These are phyloP conservation scores for Luzula sylvatica DNA, from an alignment of 176 grass and related monocot species.

Conservation along the genomic window DNA sequence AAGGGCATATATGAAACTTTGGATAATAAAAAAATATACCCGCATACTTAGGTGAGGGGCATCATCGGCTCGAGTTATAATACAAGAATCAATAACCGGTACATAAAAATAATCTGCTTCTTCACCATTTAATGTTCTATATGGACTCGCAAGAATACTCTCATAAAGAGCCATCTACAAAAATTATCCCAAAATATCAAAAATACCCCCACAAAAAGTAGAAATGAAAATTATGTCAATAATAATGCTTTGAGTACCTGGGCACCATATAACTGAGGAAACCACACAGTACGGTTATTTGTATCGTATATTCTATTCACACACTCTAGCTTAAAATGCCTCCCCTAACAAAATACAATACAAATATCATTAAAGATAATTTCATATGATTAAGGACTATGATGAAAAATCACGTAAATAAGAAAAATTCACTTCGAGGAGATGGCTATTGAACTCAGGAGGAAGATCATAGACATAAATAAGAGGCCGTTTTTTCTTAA, in stretches of 20 bases:
- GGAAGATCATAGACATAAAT: slow-evolving; percentile 98
- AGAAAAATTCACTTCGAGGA: slow-evolving; percentile 69
- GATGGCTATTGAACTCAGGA: slow-evolving; percentile 80
- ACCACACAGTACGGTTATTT: slow-evolving; percentile 79
- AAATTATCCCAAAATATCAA: too few relatives aligned
- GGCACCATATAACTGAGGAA: slow-evolving; percentile 66
- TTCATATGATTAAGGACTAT: background rate
- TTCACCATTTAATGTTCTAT: slow-evolving; percentile 83
- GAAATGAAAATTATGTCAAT: too few relatives aligned
- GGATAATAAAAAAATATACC: slow-evolving; percentile 25
- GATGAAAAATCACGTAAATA: slow-evolving; percentile 4
- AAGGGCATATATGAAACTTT: background rate
- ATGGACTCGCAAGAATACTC: slow-evolving; percentile 88
- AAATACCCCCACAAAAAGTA: too few relatives aligned
- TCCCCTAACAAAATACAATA: slow-evolving; percentile 33
- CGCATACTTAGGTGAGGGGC: slow-evolving; percentile 52
- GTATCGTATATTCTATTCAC: slow-evolving; percentile 86
- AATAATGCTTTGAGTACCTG: too few relatives aligned
- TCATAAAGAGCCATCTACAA: slow-evolving; percentile 87
- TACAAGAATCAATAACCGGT: slow-evolving; percentile 81
- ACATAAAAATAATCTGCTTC: slow-evolving; percentile 99
- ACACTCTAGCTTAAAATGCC: slow-evolving; percentile 78
- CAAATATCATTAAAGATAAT: too few relatives aligned
- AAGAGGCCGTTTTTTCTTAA: slow-evolving; percentile 72
- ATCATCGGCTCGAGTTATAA: slow-evolving; percentile 87